phyloP scores from a whole-genome alignment of 2,329 filamentous ascomycete species.

The Malbranchea zuffiana region DNA sequence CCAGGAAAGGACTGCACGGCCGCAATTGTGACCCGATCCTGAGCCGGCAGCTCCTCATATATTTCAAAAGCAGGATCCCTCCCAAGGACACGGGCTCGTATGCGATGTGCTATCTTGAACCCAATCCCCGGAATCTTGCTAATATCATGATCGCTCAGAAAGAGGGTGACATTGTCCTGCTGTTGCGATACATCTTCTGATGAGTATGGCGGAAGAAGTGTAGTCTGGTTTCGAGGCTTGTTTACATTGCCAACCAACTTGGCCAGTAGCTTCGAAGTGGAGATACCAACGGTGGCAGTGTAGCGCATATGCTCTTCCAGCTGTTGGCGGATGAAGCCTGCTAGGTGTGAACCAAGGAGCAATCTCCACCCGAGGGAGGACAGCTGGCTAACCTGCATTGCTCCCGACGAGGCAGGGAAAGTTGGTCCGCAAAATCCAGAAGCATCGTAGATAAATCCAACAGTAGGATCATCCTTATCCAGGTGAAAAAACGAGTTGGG shows the following conservation, averaged over 20 bases:
- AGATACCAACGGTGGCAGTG: constrained; percentile 77
- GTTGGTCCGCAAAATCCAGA: constrained; percentile 54
- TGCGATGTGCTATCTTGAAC: constrained; percentile 59
- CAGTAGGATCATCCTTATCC: constrained; percentile 58
- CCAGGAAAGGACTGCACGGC: constrained; percentile 52
- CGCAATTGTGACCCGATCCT: constrained; percentile 51
- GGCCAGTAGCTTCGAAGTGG: constrained; percentile 74
- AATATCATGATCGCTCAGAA: constrained; percentile 66
- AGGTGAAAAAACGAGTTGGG: constrained; percentile 68
- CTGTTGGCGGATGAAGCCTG: constrained; percentile 57
- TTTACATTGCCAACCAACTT: constrained; percentile 76
- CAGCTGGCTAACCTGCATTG: constrained; percentile 8
- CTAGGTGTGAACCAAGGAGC: constrained; percentile 69
- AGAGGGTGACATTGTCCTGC: constrained; percentile 48
- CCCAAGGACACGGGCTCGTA: constrained; percentile 51
- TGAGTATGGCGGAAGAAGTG: constrained; percentile 55
- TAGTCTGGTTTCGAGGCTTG: constrained; percentile 82
- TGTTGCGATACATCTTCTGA: constrained; percentile 3
- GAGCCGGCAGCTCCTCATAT: constrained; percentile 26
- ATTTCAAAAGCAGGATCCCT: constrained; percentile 27
- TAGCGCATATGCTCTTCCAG: constrained; percentile 70
- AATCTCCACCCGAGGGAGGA: constrained; percentile 47
- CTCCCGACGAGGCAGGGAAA: constrained; percentile 34
- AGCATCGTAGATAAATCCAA: constrained; percentile 73
- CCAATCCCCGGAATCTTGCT: constrained; percentile 79